Evolutionary conservation across 2,329 filamentous ascomycete species (phyloP).

Genomic region (Malbranchea cinnamomea): DNA sequence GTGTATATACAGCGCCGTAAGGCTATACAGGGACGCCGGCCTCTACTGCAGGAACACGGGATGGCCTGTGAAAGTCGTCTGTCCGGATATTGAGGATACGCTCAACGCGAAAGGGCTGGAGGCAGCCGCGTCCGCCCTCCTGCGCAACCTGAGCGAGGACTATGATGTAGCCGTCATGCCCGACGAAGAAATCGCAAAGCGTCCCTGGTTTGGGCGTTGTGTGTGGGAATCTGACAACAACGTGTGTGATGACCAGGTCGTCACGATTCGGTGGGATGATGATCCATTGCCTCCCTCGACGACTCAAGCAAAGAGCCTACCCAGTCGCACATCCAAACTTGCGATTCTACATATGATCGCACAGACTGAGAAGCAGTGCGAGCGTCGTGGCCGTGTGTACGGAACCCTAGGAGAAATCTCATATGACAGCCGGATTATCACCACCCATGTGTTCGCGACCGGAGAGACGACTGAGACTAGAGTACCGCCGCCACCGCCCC

Average conservation of each 20-base stretch:
- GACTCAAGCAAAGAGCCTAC: constrained; percentile 11
- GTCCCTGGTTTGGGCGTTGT: constrained; percentile 77
- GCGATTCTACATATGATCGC: constrained; percentile 91
- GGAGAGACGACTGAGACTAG: constrained; percentile 38
- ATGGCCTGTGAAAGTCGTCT: constrained; percentile 84
- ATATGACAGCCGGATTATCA: constrained; percentile 65
- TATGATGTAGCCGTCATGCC: constrained; percentile 38
- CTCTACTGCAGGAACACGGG: constrained; percentile 50
- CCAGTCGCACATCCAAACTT: constrained; percentile 54
- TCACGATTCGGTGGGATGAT: constrained; percentile 78
- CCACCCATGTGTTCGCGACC: constrained; percentile 56
- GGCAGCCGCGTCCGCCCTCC: constrained; percentile 37
- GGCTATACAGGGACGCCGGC: constrained; percentile 60
- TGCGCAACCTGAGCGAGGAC: constrained; percentile 37
- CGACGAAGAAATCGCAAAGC: constrained; percentile 36
- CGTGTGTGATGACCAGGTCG: constrained; percentile 83
- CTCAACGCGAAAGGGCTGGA: constrained; percentile 31
- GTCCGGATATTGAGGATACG: constrained; percentile 78
- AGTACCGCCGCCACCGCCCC: constrained; percentile 44
- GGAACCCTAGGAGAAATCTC: constrained; percentile 73
- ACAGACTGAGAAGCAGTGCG: constrained; percentile 72
- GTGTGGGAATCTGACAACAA: constrained; percentile 89
- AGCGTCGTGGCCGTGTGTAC: constrained; percentile 73
- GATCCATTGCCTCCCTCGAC: constrained; percentile 30
- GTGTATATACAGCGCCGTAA: constrained; percentile 75